Evolutionary conservation across 805 yeast species (phyloP).

Genomic region (Starmerella stigmatis): DNA sequence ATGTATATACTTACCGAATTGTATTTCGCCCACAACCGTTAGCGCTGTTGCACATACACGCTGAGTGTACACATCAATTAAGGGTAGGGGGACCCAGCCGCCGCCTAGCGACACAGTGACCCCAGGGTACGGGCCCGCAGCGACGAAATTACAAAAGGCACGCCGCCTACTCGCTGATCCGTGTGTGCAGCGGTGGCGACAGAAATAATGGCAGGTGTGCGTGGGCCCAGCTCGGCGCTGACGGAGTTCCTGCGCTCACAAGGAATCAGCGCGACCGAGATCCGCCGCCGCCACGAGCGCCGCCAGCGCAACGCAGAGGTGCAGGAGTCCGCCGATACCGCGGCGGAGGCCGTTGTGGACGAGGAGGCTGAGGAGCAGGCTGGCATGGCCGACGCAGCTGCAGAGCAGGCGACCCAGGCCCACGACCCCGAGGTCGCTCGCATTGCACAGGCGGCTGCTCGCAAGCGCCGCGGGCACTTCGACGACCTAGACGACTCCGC

Average conservation of each 20-base stretch:
- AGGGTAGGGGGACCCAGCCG: background rate
- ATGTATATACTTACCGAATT: too few species aligned
- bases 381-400: constrained; percentile 31
- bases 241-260: constrained; percentile 81
- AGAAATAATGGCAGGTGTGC: constrained; percentile 30
- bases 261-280: constrained; percentile 77
- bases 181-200: background rate
- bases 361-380: constrained; percentile 11
- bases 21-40: too few species aligned
- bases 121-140: background rate
- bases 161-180: background rate
- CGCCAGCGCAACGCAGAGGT: constrained; percentile 16
- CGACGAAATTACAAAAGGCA: background rate
- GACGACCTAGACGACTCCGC: constrained; percentile 17
- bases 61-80: background rate
- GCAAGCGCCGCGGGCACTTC: constrained; percentile 21
- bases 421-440: constrained; percentile 25
- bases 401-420: constrained; percentile 22
- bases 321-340: too few species aligned
- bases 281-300: constrained; percentile 36
- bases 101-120: too few species aligned
- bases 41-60: too few species aligned
- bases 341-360: too few species aligned
- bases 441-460: constrained; percentile 26
- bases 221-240: constrained; percentile 59